Base-by-base conservation (phyloP, 164 flowering plant genomes). In the Magnolia officinalis region DNA sequence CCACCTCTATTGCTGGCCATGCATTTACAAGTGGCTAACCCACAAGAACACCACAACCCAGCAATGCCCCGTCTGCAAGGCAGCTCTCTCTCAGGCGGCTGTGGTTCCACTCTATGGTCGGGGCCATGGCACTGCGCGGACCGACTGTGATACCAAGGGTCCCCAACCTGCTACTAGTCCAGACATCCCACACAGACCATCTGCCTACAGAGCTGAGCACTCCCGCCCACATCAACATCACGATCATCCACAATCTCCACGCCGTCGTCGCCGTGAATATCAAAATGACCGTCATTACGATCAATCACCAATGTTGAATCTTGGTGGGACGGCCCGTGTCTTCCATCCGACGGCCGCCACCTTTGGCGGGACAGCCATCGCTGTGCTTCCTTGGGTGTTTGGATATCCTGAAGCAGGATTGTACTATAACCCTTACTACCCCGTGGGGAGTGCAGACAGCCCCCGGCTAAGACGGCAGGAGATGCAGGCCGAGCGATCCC, bases 1-100 rank as follows among this genome's bases (percentile, higher is more conserved):
- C 64, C 97, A 92, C 74, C 86, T 92, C 20, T 92, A 86, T 78
- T 92, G 98, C 82, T 93, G 98, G 96, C 89, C 96, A 0, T 93
- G 98, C 82, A 89, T 90, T 69, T 90, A 89, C 87, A 85, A 90
- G 75, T 93, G 98, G 98, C 84, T 92, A 63, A 78, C 83, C 50
- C 84, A 86, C 31, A 87, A 87, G 65, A 50, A 50, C 45, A 75
- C 90, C 49, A 76, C 64, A 0, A 82, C 78, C 29, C 88, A 78
- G 11, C 83, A 78, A 3, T 92, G 97, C 81, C 97, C 97, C 2
- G 87, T 91, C 21, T 92, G 97, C 71, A 90, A 92, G 74, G 84
- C 94, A 8, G 66, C 63, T 73, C 80, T 92, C 66, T 87, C 94
- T 2, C 20, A 67, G 24, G 19, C 85, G 1, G 79, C 85, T 16